Conservation (phyloP, 2,329 filamentous ascomycete species). For the Verticillium isaacii region DNA sequence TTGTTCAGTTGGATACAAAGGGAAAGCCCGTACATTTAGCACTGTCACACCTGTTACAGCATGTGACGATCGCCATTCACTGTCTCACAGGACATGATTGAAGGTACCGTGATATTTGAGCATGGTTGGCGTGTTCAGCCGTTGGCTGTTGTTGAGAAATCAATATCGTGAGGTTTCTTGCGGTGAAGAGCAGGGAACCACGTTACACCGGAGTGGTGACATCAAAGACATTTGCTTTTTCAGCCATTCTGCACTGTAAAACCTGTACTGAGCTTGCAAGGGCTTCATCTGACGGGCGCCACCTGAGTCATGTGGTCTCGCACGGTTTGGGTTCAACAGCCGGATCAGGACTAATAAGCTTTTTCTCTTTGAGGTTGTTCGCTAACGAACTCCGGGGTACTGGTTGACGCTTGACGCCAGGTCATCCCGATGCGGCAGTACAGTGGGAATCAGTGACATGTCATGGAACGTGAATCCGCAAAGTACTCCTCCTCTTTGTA, state of each 20-base stretch:
- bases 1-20: neutral
- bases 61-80: neutral
- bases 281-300: neutral
- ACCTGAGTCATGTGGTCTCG: neutral
- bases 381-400: neutral
- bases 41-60: neutral
- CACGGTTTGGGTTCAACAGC: neutral
- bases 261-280: neutral
- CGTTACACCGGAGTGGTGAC: neutral
- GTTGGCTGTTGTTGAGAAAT: neutral
- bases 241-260: neutral
- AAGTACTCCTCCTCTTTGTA: too few species aligned
- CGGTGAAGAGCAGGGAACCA: neutral
- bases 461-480: too few species aligned
- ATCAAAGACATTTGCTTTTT: neutral
- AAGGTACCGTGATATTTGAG: neutral
- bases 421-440: too few species aligned
- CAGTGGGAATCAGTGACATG: too few species aligned
- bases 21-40: neutral
- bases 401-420: neutral
- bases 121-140: neutral
- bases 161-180: neutral
- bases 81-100: neutral
- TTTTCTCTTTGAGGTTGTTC: neutral
- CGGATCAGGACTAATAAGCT: neutral